These are phyloP conservation scores for Pezicula radicicola DNA, from an alignment of 2,329 filamentous ascomycete species.

Conservation along the genomic window DNA sequence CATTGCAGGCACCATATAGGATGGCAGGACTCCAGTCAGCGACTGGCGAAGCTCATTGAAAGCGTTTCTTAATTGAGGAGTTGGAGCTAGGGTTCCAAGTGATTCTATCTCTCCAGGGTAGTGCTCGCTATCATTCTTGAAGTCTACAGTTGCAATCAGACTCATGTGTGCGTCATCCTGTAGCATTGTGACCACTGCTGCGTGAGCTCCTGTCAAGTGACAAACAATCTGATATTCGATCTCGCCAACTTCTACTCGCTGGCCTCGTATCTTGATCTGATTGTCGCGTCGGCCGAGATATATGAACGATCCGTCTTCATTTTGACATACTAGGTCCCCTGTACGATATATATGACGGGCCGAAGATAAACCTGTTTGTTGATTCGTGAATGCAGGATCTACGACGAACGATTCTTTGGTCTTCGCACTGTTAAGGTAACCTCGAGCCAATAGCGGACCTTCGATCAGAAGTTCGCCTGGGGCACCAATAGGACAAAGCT, in stretches of 20 bases:
- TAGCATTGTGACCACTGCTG: not conserved
- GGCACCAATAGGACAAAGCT: slow-evolving; percentile 11
- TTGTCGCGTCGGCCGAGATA: slow-evolving; percentile 61
- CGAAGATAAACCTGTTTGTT: slow-evolving; percentile 3
- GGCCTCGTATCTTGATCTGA: slow-evolving; percentile 62
- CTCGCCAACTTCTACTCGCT: slow-evolving; percentile 61
- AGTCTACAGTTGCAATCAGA: slow-evolving; percentile 1
- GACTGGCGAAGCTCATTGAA: slow-evolving; percentile 54
- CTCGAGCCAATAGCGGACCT: slow-evolving; percentile 14
- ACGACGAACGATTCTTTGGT: slow-evolving; percentile 11
- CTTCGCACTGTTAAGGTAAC: slow-evolving; percentile 18
- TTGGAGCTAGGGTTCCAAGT: not conserved
- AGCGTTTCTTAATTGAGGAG: not conserved
- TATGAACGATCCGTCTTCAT: slow-evolving; percentile 55
- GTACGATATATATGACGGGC: slow-evolving; percentile 27
- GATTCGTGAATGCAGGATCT: slow-evolving; percentile 32
- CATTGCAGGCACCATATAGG: slow-evolving; percentile 10
- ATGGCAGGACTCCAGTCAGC: slow-evolving; percentile 45
- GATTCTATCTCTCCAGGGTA: not conserved
- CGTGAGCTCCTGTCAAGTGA: not conserved
- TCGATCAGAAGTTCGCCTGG: slow-evolving; percentile 18
- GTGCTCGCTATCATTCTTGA: slow-evolving; percentile 1
- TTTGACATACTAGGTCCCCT: slow-evolving; percentile 37
- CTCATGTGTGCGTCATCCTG: not conserved
- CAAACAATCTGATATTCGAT: slow-evolving; percentile 34